Conservation (phyloP, 306 rosid genomes). For the Sicyos baderoa region DNA sequence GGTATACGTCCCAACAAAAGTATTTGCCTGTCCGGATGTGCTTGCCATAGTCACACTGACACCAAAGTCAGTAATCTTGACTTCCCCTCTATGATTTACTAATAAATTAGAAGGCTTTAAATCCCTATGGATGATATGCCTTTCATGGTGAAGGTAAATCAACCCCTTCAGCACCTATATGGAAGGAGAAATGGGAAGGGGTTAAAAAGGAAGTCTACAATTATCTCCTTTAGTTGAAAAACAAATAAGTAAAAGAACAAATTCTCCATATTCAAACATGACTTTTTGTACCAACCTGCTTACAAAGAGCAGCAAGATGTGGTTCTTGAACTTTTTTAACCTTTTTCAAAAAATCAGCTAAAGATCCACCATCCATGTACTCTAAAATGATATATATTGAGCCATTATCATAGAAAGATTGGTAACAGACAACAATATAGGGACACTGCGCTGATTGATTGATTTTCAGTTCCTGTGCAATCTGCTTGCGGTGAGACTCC, state of each 20-base stretch:
- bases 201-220: conserved; percentile 8
- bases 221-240: conserved; percentile 16
- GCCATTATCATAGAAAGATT: conserved; percentile 76
- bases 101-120: conserved; percentile 85
- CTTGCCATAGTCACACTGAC: conserved; percentile 88
- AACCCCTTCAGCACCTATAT: conserved; percentile 78
- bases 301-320: conserved; percentile 73
- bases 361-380: conserved; percentile 99
- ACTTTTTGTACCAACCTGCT: conserved; percentile 51
- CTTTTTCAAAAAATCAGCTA: conserved; percentile 75
- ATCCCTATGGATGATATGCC: conserved; percentile 88
- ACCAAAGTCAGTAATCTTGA: conserved; percentile 97
- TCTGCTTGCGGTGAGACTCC: conserved; percentile 72
- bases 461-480: conserved; percentile 87
- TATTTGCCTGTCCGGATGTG: conserved; percentile 90
- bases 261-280: conserved; percentile 10
- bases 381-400: conserved; percentile 83
- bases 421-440: conserved; percentile 74
- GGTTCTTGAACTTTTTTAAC: conserved; percentile 74
- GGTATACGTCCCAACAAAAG: conserved; percentile 84
- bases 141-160: conserved; percentile 85
- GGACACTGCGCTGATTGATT: conserved; percentile 92
- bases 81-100: conserved; percentile 87
- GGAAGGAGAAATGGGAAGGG: conserved; percentile 19
- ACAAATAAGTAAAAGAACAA: background rate